These are phyloP conservation scores for Calendula officinalis DNA, from an alignment of 129 eudicot genomes.

Conservation along the genomic window DNA sequence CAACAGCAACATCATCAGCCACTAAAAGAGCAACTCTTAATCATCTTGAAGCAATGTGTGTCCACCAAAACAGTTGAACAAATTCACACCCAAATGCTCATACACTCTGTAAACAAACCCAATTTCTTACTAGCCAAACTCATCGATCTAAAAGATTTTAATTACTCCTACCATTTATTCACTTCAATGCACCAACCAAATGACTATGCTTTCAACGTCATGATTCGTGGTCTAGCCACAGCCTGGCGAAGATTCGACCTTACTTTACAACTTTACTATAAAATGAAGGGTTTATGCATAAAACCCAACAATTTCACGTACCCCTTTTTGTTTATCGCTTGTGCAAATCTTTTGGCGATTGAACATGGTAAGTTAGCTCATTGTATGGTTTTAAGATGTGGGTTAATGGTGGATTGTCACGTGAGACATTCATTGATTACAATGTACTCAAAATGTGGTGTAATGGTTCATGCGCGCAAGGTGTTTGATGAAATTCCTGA, in stretches of 20 bases:
- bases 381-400: slow-evolving; percentile 51
- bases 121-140: slow-evolving; percentile 56
- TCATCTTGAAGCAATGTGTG: slow-evolving; percentile 39
- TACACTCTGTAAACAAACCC: slow-evolving; percentile 45
- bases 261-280: slow-evolving; percentile 40
- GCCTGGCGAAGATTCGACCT: slow-evolving; percentile 55
- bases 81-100: slow-evolving; percentile 70
- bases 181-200: slow-evolving; percentile 51
- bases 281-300: slow-evolving; percentile 59
- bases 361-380: slow-evolving; percentile 53
- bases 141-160: slow-evolving; percentile 54
- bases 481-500: slow-evolving; percentile 76
- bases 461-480: slow-evolving; percentile 47
- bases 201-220: slow-evolving; percentile 65
- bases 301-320: slow-evolving; percentile 71
- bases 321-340: slow-evolving; percentile 65
- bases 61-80: slow-evolving; percentile 50
- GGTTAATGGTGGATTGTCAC: slow-evolving; percentile 57
- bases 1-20: slow-evolving; percentile 13
- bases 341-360: slow-evolving; percentile 46
- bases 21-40: slow-evolving; percentile 30
- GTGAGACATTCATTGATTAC: slow-evolving; percentile 75
- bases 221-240: slow-evolving; percentile 63
- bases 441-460: slow-evolving; percentile 59
- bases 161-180: slow-evolving; percentile 46